A percentile compares a stretch with the other conserved stretches of the same genome.
phyloP scores from a whole-genome alignment of 192 early-diverging fungal species.

The Coemansia sp. region DNA sequence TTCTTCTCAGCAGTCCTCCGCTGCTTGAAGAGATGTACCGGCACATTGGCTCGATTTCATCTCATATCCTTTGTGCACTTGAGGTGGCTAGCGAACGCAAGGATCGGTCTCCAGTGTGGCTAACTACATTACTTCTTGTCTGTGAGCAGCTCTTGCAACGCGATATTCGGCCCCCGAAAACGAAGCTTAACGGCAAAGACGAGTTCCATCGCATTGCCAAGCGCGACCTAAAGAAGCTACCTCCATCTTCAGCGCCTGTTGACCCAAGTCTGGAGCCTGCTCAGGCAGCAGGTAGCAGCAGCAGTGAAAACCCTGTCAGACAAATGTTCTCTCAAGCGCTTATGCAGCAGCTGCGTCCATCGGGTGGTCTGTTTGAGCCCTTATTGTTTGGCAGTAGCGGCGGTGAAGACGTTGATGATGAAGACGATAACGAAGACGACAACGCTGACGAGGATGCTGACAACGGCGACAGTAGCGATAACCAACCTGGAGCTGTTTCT shows the following conservation, averaged over 20 bases:
- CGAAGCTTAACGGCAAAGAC: conserved; percentile 24
- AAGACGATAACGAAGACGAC: neutral
- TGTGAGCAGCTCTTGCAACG: conserved; percentile 44
- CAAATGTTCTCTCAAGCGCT: conserved; percentile 9
- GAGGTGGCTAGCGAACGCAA: conserved; percentile 28
- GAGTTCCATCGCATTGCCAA: conserved; percentile 40
- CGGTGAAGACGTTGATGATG: conserved; percentile 6
- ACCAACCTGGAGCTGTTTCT: neutral
- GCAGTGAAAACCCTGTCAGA: neutral
- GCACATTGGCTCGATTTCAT: conserved; percentile 9
- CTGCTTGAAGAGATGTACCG: conserved; percentile 42
- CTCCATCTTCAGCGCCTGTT: conserved; percentile 26
- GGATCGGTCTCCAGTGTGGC: conserved; percentile 31
- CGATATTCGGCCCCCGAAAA: conserved; percentile 29
- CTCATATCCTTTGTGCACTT: conserved; percentile 31
- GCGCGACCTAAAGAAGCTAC: conserved; percentile 44
- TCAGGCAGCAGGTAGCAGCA: neutral
- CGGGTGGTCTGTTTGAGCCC: conserved; percentile 25
- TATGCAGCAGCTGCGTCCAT: conserved; percentile 1
- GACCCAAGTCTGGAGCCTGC: conserved; percentile 11
- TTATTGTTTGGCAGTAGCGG: conserved; percentile 6
- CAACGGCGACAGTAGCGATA: neutral
- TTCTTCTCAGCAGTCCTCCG: conserved; percentile 31
- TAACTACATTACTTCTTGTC: conserved; percentile 39
- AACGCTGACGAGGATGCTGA: neutral